Conservation (phyloP, 2,329 filamentous ascomycete genomes). For the Cladosporium sphaerospermum region DNA sequence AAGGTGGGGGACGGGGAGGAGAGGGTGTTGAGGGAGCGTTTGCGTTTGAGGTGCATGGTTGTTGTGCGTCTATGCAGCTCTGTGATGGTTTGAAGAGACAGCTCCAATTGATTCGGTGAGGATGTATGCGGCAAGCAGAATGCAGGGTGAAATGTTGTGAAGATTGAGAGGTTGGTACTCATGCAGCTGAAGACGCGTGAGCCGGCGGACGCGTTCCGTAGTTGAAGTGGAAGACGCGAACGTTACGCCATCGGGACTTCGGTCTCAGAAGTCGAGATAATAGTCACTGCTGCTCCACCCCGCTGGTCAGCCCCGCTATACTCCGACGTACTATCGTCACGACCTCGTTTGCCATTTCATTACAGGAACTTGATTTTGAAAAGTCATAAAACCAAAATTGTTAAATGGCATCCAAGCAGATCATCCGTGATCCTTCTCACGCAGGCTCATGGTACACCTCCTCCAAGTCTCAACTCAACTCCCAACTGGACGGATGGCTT, state of each 20-base stretch:
- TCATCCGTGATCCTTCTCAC: slow-evolving; percentile 59
- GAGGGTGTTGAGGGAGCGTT: slow-evolving; percentile 43
- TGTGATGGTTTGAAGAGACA: too few species aligned
- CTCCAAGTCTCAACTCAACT: slow-evolving; percentile 52
- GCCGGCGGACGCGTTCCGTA: background rate
- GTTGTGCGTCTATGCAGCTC: too few species aligned
- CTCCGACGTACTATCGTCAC: too few species aligned
- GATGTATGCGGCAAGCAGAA: too few species aligned
- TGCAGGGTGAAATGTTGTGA: too few species aligned
- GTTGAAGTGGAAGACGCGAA: background rate
- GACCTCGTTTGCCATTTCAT: too few species aligned
- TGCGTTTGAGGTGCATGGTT: slow-evolving; percentile 51
- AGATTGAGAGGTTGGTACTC: too few species aligned
- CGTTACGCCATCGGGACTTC: background rate
- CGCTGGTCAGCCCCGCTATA: background rate
- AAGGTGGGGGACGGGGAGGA: slow-evolving; percentile 37
- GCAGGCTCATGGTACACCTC: slow-evolving; percentile 83
- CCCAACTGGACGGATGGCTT: slow-evolving; percentile 71
- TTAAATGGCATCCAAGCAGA: slow-evolving; percentile 27
- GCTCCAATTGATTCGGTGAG: too few species aligned
- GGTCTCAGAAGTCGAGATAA: background rate
- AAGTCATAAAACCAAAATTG: background rate
- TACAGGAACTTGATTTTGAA: too few species aligned
- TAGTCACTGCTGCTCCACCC: background rate
- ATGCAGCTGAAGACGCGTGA: background rate